Percentiles rank a stretch among this genome's conserved stretches.
Conservation (phyloP, 371 early-diverging fungal species). For the Dentiscutata heterogama region DNA sequence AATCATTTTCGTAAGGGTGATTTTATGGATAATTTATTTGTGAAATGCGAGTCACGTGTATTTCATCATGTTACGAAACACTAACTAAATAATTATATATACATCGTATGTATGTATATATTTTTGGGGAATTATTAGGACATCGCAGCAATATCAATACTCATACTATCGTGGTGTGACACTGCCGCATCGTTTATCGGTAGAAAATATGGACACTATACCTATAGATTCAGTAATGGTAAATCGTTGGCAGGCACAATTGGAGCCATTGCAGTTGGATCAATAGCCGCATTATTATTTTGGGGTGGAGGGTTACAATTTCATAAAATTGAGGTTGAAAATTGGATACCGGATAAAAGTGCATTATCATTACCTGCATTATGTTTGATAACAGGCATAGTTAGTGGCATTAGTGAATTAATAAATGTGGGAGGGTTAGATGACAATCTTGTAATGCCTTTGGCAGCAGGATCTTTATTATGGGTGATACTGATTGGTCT, state of each 20-base stretch:
- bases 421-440: slow-evolving; percentile 44
- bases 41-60: too few relatives aligned
- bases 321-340: not conserved
- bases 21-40: too few relatives aligned
- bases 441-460: slow-evolving; percentile 44
- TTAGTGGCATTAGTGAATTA: slow-evolving; percentile 41
- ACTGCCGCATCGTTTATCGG: slow-evolving; percentile 66
- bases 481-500: slow-evolving; percentile 25
- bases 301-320: slow-evolving; percentile 32
- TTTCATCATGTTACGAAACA: too few relatives aligned
- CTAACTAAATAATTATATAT: not conserved
- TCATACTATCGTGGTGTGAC: slow-evolving; percentile 67
- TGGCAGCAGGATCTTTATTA: slow-evolving; percentile 33
- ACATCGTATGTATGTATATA: not conserved
- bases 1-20: too few relatives aligned
- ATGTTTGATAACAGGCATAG: slow-evolving; percentile 26
- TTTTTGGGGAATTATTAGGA: slow-evolving; percentile 44
- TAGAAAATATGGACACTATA: slow-evolving; percentile 62
- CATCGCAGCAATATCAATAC: slow-evolving; percentile 63
- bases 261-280: slow-evolving; percentile 57
- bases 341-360: slow-evolving; percentile 40
- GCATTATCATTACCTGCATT: slow-evolving; percentile 35
- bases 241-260: slow-evolving; percentile 64
- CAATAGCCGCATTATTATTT: slow-evolving; percentile 58
- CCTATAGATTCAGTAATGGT: slow-evolving; percentile 54